Evolutionary conservation across 345 rosid species (phyloP).

Genomic region (Gynandropsis gynandra): DNA sequence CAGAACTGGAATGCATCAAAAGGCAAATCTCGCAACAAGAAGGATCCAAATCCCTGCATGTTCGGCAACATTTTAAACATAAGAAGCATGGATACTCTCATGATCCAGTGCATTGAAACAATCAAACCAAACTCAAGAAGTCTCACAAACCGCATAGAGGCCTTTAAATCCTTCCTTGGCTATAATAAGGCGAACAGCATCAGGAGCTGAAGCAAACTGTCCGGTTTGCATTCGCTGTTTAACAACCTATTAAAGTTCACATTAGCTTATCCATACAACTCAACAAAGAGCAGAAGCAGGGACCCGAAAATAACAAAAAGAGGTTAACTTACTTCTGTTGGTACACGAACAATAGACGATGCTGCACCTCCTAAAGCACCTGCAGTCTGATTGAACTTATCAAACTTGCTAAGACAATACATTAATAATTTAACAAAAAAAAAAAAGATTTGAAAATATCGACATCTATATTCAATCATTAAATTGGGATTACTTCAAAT

Average conservation of each 20-base stretch:
- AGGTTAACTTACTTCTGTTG: constrained; percentile 48
- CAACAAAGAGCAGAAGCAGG: constrained; percentile 3
- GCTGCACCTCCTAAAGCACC: constrained; percentile 76
- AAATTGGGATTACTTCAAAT: neutral
- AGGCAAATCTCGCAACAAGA: constrained; percentile 82
- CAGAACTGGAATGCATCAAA: constrained; percentile 94
- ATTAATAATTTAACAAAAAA: constrained; percentile 2
- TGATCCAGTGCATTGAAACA: constrained; percentile 8
- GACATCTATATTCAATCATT: constrained; percentile 3
- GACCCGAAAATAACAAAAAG: constrained; percentile 4
- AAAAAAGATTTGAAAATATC: no score
- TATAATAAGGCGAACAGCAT: constrained; percentile 58
- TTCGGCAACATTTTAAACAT: constrained; percentile 5
- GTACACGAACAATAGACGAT: constrained; percentile 69
- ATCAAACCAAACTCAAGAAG: constrained; percentile 10
- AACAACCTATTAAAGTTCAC: constrained; percentile 40
- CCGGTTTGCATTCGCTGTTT: constrained; percentile 78
- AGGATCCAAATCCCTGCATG: constrained; percentile 81
- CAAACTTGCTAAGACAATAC: constrained; percentile 24
- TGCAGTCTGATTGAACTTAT: constrained; percentile 59
- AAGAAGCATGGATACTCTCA: neutral
- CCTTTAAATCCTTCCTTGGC: constrained; percentile 59
- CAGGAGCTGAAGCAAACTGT: constrained; percentile 56
- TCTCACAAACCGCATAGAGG: constrained; percentile 52
- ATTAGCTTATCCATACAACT: constrained; percentile 10